A percentile compares a stretch with the other conserved stretches of the same genome.
These are phyloP conservation scores for Thraustochytrium aureum DNA, from an alignment of 352 stramenopile species.

Conservation along the genomic window DNA sequence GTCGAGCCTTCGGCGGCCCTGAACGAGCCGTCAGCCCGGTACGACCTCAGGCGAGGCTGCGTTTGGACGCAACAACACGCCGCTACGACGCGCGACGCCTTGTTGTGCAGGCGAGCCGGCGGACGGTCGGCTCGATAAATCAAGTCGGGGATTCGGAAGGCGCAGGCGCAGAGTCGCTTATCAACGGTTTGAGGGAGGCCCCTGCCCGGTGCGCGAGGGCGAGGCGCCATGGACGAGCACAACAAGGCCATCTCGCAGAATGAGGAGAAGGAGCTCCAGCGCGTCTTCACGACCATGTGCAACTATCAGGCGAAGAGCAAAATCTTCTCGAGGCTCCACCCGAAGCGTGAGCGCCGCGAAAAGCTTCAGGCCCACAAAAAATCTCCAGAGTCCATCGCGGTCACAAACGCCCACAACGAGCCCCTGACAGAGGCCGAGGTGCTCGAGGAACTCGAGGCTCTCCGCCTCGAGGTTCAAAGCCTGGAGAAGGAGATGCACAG, in stretches of 20 bases:
- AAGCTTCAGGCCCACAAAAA: constrained; percentile 59
- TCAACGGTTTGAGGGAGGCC: too few relatives aligned
- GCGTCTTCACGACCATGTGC: constrained; percentile 90
- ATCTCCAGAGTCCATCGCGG: constrained; percentile 57
- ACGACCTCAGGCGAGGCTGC: too few relatives aligned
- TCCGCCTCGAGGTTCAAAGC: constrained; percentile 62
- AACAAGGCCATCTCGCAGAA: constrained; percentile 83
- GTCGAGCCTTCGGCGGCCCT: too few relatives aligned
- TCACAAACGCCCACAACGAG: constrained; percentile 72
- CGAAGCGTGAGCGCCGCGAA: constrained; percentile 54
- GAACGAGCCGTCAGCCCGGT: too few relatives aligned
- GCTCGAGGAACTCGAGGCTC: constrained; percentile 61
- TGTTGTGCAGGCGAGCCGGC: too few relatives aligned
- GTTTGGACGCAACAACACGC: too few relatives aligned
- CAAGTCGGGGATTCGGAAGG: too few relatives aligned
- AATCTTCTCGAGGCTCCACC: constrained; percentile 58
- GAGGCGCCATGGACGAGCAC: constrained; percentile 3
- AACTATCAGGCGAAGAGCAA: constrained; percentile 83
- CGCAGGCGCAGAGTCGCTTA: too few relatives aligned
- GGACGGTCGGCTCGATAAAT: too few relatives aligned
- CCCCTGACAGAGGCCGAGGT: constrained; percentile 72
- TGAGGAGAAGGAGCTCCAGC: constrained; percentile 89
- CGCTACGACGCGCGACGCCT: too few relatives aligned
- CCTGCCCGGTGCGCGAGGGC: too few relatives aligned
- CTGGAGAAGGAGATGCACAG: constrained; percentile 65